Evolutionary conservation across 495 filamentous ascomycete species (phyloP).

Genomic region (Neurospora africana): DNA sequence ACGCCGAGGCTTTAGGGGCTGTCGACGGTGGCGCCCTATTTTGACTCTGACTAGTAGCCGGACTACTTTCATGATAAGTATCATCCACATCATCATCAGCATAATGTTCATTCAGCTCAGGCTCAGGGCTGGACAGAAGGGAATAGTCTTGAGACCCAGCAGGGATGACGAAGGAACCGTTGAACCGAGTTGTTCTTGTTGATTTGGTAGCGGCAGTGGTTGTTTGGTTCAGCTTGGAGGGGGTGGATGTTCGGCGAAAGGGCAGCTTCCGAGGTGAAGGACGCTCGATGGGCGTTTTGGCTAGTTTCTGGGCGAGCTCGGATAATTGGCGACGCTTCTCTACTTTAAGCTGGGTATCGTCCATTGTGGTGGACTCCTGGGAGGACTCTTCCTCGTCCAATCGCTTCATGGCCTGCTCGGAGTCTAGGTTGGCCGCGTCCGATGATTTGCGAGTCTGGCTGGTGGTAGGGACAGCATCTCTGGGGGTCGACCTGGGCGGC

Average conservation of each 20-base stretch:
- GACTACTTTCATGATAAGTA: conserved; percentile 18
- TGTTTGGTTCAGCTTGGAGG: neutral
- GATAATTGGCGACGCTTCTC: neutral
- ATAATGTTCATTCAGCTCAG: conserved; percentile 28
- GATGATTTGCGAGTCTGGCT: conserved; percentile 12
- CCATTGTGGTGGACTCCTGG: neutral
- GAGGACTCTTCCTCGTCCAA: conserved; percentile 20
- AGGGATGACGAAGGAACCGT: conserved; percentile 20
- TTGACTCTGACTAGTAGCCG: neutral
- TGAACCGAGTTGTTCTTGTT: neutral
- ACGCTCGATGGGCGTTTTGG: conserved; percentile 17
- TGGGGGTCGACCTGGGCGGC: neutral
- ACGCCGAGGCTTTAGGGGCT: conserved; percentile 8
- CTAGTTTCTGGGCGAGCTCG: conserved; percentile 5
- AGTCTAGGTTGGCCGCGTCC: conserved; percentile 17
- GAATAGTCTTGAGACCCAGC: conserved; percentile 30
- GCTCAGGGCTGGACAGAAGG: conserved; percentile 28
- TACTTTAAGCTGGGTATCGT: neutral
- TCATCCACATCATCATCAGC: conserved; percentile 34
- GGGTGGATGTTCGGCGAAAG: neutral
- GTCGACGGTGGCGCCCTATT: conserved; percentile 2
- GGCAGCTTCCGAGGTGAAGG: conserved; percentile 4
- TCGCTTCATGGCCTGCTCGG: conserved; percentile 25
- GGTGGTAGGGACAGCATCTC: conserved; percentile 6
- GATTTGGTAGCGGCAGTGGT: neutral